phyloP scores from a whole-genome alignment of 108 stramenopile species.

The Fistulifera solaris region DNA sequence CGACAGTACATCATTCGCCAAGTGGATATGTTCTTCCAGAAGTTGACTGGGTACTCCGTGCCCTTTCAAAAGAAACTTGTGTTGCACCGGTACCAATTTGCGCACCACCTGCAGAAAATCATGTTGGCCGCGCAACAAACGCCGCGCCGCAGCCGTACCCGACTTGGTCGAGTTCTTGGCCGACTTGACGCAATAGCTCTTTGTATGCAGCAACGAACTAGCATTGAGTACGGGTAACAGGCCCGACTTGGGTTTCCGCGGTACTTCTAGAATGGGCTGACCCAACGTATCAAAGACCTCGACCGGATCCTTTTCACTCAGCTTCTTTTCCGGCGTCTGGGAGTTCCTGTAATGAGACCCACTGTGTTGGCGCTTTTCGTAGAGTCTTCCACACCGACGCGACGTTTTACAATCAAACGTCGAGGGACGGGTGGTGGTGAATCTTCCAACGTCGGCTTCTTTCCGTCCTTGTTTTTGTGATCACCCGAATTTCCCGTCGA shows the following conservation, averaged over 20 bases:
- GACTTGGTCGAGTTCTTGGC: conserved; percentile 6
- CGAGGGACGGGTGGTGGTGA: too few relatives aligned
- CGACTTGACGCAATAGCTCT: conserved; percentile 19
- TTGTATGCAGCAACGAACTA: conserved; percentile 21
- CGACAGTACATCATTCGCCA: conserved; percentile 23
- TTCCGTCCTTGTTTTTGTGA: too few relatives aligned
- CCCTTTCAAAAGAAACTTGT: conserved; percentile 22
- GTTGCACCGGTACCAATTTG: conserved; percentile 2
- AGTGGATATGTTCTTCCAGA: conserved; percentile 34
- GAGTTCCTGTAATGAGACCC: too few relatives aligned
- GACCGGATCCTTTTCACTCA: too few relatives aligned
- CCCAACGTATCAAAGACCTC: too few relatives aligned
- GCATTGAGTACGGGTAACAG: conserved; percentile 20
- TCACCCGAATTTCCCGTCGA: too few relatives aligned
- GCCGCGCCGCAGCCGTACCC: conserved; percentile 35
- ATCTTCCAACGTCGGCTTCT: too few relatives aligned
- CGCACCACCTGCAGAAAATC: conserved; percentile 11
- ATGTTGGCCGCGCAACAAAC: conserved; percentile 31
- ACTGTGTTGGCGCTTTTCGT: too few relatives aligned
- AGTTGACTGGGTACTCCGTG: conserved; percentile 36
- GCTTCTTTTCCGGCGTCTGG: too few relatives aligned
- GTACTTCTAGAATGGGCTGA: too few relatives aligned
- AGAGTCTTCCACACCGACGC: too few relatives aligned
- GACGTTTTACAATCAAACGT: too few relatives aligned
- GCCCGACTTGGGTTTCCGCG: not conserved